Evolutionary conservation across 2,329 filamentous ascomycete genomes (phyloP), one percentile per base, ranked within the genome.

Genomic region (Fusarium abutilonis): DNA sequence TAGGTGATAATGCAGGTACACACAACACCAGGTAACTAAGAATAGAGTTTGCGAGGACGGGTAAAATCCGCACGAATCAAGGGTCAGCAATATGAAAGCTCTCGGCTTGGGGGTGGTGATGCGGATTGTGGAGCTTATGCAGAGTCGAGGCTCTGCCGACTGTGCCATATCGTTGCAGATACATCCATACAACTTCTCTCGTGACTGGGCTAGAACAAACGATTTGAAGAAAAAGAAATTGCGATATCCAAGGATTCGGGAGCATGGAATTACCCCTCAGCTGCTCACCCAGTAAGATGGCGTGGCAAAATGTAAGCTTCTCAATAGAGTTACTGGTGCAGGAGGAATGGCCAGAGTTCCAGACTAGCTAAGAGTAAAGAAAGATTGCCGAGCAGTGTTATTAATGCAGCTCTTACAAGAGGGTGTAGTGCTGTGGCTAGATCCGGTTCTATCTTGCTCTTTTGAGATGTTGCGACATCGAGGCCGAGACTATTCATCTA

Each of bases 241-340:
- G n/a, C 3, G 17, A 28, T 17, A 23, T 21, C 36, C 28, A 23
- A 2, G n/a, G 52, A 44, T 55, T 38, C 4, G 15, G 13, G 19
- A 10, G 10, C 31, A 19, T 36, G 26, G 43, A 43, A 36, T 52
- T 52, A 39, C 46, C 31, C 26, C 38, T 9, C 9, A 6, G 11
- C 38, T 21, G 26, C 8, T 11, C 13, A 6, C 1, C 49, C 49
- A 52, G 47, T 52, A 9, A 21, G 42, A 17, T 48, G 2, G 14
- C 17, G 19, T 43, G 32, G 44, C 55, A 28, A 26, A 28, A 48
- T 52, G 55, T 58, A 53, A 58, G 44, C 52, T 58, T 43, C n/a
- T 52, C 48, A 45, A 58, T 58, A 43, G 17, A 58, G 53, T 58
- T 58, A 17, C 44, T 32, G 55, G 44, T 58, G 55, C 53, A 58